phyloP scores from a whole-genome alignment of 2,329 filamentous ascomycete species.

The Shiraia sp. region DNA sequence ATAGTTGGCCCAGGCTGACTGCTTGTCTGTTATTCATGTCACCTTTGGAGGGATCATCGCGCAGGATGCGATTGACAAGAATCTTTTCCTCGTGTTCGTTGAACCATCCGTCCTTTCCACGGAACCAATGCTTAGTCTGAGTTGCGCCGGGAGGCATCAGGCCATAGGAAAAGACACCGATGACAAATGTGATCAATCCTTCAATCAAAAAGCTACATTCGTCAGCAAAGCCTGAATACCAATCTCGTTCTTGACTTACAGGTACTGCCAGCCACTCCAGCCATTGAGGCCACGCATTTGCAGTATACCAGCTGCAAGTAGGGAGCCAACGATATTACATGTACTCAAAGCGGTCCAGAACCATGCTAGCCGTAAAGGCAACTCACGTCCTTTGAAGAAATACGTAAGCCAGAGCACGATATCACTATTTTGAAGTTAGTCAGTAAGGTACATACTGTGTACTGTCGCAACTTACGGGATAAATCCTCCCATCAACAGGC shows the following conservation, averaged over 20 bases:
- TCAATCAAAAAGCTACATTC: slow-evolving; percentile 55
- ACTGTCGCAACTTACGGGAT: slow-evolving; percentile 17
- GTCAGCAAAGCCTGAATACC: slow-evolving; percentile 17
- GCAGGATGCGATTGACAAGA: slow-evolving; percentile 63
- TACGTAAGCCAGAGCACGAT: slow-evolving; percentile 49
- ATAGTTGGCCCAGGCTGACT: slow-evolving; percentile 21
- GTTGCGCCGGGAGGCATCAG: slow-evolving; percentile 56
- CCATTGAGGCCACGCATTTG: slow-evolving; percentile 49
- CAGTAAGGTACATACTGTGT: slow-evolving; percentile 21
- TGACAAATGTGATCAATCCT: slow-evolving; percentile 56
- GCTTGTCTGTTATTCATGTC: slow-evolving; percentile 53
- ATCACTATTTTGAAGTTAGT: slow-evolving; percentile 37
- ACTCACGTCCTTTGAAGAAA: slow-evolving; percentile 47
- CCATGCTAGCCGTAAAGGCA: slow-evolving; percentile 48
- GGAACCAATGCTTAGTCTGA: slow-evolving; percentile 61
- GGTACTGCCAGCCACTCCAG: slow-evolving; percentile 48
- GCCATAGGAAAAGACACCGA: slow-evolving; percentile 59
- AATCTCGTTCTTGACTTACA: slow-evolving; percentile 9
- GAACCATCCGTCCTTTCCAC: slow-evolving; percentile 64
- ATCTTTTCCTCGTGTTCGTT: slow-evolving; percentile 63
- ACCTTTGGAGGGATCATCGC: slow-evolving; percentile 61
- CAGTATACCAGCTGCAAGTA: slow-evolving; percentile 47
- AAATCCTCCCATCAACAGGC: slow-evolving; percentile 42
- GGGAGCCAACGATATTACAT: slow-evolving; percentile 43
- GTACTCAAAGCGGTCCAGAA: slow-evolving; percentile 49